Evolutionary conservation across 2,329 filamentous ascomycete genomes (phyloP), one percentile per base, ranked within the genome.

Genomic region (Alternaria postmessia): DNA sequence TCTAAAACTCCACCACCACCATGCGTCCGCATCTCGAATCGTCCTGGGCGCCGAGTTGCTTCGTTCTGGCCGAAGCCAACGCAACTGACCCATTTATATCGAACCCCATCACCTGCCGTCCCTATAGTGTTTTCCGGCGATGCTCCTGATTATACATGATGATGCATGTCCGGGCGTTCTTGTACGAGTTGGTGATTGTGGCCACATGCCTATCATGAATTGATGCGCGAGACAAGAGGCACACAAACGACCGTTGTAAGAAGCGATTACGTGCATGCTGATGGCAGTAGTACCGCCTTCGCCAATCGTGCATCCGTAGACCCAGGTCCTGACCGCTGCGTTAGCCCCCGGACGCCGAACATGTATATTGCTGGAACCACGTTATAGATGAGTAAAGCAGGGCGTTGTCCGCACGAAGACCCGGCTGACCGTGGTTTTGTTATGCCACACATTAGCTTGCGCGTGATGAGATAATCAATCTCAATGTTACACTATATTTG

Each of bases 211-310:
- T 59, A 48, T 54, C 48, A 53, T 20, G 28, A 22, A n/a, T 2
- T 12, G 22, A 24, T 26, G 56, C 28, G 18, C 28, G 36, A 54
- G 49, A 58, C 56, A 54, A 20, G 26, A 57, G 47, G 30, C 47
- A 42, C 24, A 32, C 56, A 5, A 16, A 28, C 16, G 46, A 5
- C 38, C n/a, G 28, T 39, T 20, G 5, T 3, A 39, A 30, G 18
- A 46, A 20, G 22, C 41, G 14, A 57, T 57, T 57, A 51, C 54
- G 39, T 57, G 54, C 54, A 41, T 57, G 39, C 39, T 52, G 30
- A 52, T 54, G 48, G n/a, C 42, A 8, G 41, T 41, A 34, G 56
- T 32, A 54, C 22, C n/a, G 32, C 16, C 16, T n/a, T 59, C 56
- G 56, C 34, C 51, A 59, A 59, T 59, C 56, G 56, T 54, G 51